phyloP scores from a whole-genome alignment of 352 stramenopile genomes.

The Globisporangium mamillatum region DNA sequence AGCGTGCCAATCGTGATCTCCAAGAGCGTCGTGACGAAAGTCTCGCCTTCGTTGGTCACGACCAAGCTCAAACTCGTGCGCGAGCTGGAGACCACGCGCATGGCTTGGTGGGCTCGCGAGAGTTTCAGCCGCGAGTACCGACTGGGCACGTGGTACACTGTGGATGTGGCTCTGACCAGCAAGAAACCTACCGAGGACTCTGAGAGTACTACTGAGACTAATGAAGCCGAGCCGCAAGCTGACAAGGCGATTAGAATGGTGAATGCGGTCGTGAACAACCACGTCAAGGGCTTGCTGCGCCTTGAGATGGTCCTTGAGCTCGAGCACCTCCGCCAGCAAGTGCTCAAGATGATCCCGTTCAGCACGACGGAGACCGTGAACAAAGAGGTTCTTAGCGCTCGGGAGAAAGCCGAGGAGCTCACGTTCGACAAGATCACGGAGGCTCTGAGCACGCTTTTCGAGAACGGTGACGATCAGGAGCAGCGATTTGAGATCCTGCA shows the following conservation, averaged over 20 bases:
- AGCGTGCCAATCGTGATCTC: constrained; percentile 54
- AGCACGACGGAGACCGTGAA: constrained; percentile 23
- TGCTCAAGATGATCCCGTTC: constrained; percentile 37
- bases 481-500: constrained; percentile 48
- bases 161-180: constrained; percentile 32
- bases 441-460: constrained; percentile 34
- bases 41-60: constrained; percentile 38
- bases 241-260: constrained; percentile 7
- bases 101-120: constrained; percentile 78
- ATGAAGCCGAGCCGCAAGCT: constrained; percentile 7
- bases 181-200: neutral
- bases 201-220: neutral
- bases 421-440: constrained; percentile 30
- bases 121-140: constrained; percentile 71
- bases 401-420: constrained; percentile 5
- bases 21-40: constrained; percentile 70
- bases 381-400: neutral
- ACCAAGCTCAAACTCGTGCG: constrained; percentile 47
- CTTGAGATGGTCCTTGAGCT: constrained; percentile 54
- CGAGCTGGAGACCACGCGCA: constrained; percentile 46
- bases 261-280: constrained; percentile 18
- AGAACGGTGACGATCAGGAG: constrained; percentile 28
- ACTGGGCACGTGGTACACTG: constrained; percentile 71
- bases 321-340: constrained; percentile 62
- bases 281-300: constrained; percentile 42